These are phyloP conservation scores for Tricholoma furcatifolium DNA, from an alignment of 768 basidiomycete genomes.

Conservation along the genomic window DNA sequence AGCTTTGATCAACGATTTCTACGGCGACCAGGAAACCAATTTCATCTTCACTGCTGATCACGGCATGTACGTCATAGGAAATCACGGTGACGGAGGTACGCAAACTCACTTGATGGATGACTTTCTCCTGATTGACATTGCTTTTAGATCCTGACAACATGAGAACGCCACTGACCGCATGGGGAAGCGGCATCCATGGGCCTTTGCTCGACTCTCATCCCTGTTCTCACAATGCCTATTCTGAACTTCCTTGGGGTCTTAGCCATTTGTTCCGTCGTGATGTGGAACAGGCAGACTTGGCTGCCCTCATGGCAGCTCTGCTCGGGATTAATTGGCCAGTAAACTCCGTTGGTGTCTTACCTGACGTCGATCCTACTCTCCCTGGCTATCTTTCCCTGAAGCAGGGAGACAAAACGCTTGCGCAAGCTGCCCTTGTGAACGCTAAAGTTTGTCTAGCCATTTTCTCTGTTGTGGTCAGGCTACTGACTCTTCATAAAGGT, in stretches of 20 bases:
- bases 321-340: slow-evolving; percentile 75
- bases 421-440: slow-evolving; percentile 60
- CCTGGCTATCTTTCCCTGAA: slow-evolving; percentile 56
- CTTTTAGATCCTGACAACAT: slow-evolving; percentile 80
- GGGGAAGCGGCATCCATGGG: slow-evolving; percentile 76
- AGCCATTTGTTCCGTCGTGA: slow-evolving; percentile 62
- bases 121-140: slow-evolving; percentile 7
- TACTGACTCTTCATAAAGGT: slow-evolving; percentile 35
- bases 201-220: slow-evolving; percentile 56
- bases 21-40: slow-evolving; percentile 63
- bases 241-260: slow-evolving; percentile 61
- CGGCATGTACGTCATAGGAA: slow-evolving; percentile 86
- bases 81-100: slow-evolving; percentile 85
- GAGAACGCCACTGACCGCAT: slow-evolving; percentile 77
- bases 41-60: slow-evolving; percentile 88
- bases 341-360: slow-evolving; percentile 80
- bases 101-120: slow-evolving; percentile 1
- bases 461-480: neutral
- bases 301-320: slow-evolving; percentile 74
- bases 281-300: slow-evolving; percentile 81
- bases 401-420: slow-evolving; percentile 49
- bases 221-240: slow-evolving; percentile 73
- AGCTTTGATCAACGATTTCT: slow-evolving; percentile 60
- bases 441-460: slow-evolving; percentile 41
- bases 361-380: slow-evolving; percentile 62